Evolutionary conservation across 2,329 filamentous ascomycete genomes (phyloP).

Genomic region (Sporothrix phasma): DNA sequence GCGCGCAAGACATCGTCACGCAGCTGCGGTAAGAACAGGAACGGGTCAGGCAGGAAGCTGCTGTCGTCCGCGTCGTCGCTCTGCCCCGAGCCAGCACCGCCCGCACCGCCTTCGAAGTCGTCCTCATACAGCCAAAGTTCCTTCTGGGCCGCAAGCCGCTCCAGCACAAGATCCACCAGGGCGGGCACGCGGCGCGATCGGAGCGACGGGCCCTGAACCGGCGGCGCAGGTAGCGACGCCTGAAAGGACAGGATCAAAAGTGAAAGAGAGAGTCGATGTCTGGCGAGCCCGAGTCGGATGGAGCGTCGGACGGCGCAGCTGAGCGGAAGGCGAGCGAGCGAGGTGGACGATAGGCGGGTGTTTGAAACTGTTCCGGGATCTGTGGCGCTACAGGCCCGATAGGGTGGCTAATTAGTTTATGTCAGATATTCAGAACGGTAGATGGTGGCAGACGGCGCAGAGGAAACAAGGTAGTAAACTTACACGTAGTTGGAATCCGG

Average conservation of each 20-base stretch:
- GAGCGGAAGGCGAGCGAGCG: conserved; percentile 86
- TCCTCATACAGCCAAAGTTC: conserved; percentile 55
- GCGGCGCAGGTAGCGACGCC: conserved; percentile 53
- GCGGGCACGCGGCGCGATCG: conserved; percentile 66
- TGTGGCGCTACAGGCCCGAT: conserved; percentile 61
- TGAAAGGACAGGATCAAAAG: conserved; percentile 44
- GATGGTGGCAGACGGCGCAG: conserved; percentile 4
- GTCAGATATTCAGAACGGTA: conserved; percentile 26
- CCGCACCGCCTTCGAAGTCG: neutral
- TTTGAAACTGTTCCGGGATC: conserved; percentile 50
- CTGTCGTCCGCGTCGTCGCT: conserved; percentile 43
- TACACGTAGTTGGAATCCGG: conserved; percentile 36
- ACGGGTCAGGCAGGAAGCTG: conserved; percentile 49
- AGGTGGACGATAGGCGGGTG: conserved; percentile 67
- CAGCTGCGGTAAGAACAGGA: conserved; percentile 78
- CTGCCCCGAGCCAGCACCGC: neutral
- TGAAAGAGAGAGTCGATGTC: conserved; percentile 79
- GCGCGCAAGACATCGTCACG: conserved; percentile 81
- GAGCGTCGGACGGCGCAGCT: conserved; percentile 68
- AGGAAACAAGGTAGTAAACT: conserved; percentile 30
- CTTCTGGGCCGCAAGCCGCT: conserved; percentile 72
- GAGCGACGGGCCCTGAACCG: conserved; percentile 53
- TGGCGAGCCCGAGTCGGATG: conserved; percentile 69
- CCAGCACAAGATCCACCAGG: conserved; percentile 74
- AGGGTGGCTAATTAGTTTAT: conserved; percentile 77